Conservation (phyloP, 768 basidiomycete species). For the Rhizopogon vesiculosus region DNA sequence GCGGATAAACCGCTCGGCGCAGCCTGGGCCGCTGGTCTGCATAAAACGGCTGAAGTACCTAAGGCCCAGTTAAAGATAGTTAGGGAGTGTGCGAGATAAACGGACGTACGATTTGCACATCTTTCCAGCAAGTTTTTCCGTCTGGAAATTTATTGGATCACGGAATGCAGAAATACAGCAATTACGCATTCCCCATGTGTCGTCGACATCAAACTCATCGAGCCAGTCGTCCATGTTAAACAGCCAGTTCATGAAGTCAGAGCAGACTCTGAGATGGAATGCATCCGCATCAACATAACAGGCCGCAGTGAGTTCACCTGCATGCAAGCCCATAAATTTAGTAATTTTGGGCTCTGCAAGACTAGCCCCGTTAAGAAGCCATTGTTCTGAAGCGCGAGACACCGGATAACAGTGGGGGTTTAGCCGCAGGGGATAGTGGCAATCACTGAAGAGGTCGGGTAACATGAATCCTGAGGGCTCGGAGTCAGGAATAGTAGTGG, state of each 20-base stretch:
- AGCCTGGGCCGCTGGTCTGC: slow-evolving; percentile 33
- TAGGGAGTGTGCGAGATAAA: neutral
- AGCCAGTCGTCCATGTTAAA: slow-evolving; percentile 40
- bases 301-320: slow-evolving; percentile 61
- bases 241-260: slow-evolving; percentile 57
- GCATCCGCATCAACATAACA: slow-evolving; percentile 56
- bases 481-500: slow-evolving; percentile 1
- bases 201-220: slow-evolving; percentile 30
- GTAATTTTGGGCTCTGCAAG: slow-evolving; percentile 27
- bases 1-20: slow-evolving; percentile 35
- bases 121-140: slow-evolving; percentile 22
- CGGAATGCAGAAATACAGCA: slow-evolving; percentile 25
- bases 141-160: slow-evolving; percentile 23
- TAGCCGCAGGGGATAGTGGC: neutral
- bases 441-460: slow-evolving; percentile 27
- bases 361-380: slow-evolving; percentile 13
- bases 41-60: slow-evolving; percentile 36
- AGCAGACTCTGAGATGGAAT: slow-evolving; percentile 57
- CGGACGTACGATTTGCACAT: slow-evolving; percentile 30
- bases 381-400: neutral
- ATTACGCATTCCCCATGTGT: slow-evolving; percentile 26
- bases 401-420: neutral
- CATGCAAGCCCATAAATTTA: slow-evolving; percentile 53
- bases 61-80: neutral
- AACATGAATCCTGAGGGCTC: slow-evolving; percentile 25